Base-by-base conservation (phyloP, 169 alveolate genomes). In the Plasmodium berghei region DNA sequence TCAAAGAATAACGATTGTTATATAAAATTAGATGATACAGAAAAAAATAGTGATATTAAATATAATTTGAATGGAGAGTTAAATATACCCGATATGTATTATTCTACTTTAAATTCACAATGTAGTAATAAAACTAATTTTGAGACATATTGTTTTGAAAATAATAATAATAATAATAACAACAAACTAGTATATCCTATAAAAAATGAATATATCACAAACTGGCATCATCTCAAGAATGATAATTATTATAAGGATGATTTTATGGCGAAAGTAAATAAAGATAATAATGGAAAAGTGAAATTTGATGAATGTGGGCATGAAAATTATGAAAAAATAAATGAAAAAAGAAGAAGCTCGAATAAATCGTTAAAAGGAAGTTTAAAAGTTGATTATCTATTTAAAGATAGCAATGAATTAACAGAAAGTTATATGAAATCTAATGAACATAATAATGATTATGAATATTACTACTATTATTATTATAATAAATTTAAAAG, bases 401-500 rank as follows among this genome's bases (percentile, higher is more conserved):
- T 80, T 80, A 55, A 80, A 52, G 80, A 80, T 70, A 80, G 90
- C 34, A 26, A 14, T 20, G 90, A 80, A 20, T 66, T 67, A 80
- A 28, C 16, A 67, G 90, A 80, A 66, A 63, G 48, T 62, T 49
- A 75, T 22, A 54, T 52, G 20, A 52, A 22, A 1, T 22, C 75
- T 26, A 56, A 0, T 1, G 69, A 61, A 62, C 14, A 45, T 9
- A 40, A 80, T 70, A 71, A 80, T 16, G 66, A 80, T 55, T 80
- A 80, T 46, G 69, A 61, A 62, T 18, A 61, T 9, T 22, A 80
- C 61, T 70, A 80, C 9, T 80, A 80, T 54, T 80, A 80, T 46
- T 80, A 80, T 67, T 80, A 80, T 46, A 80, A 80, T 61, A 80
- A 80, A 67, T 80, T 80, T 80, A 80, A 80, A 66, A 80, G 58